Conservation (phyloP, 148 eudicot species). For the Rhododendron vialii region DNA sequence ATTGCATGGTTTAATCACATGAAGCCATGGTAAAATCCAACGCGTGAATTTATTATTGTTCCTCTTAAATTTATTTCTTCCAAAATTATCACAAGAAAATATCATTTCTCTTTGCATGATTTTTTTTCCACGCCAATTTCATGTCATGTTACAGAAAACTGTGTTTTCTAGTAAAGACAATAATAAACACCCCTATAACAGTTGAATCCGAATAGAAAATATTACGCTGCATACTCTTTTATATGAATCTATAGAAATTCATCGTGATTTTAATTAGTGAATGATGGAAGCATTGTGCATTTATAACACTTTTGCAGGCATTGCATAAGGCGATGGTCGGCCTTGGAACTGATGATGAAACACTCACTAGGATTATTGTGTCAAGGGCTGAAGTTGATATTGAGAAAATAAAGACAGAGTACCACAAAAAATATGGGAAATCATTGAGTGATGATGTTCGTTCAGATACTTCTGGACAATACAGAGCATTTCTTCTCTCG, state of each 20-base stretch:
- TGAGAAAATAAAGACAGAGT: slow-evolving; percentile 78
- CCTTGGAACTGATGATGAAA: slow-evolving; percentile 64
- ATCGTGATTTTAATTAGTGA: not conserved
- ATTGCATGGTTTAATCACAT: too few species aligned
- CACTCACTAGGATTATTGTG: slow-evolving; percentile 69
- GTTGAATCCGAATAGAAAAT: not conserved
- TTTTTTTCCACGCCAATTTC: not conserved
- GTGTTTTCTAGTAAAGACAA: not conserved
- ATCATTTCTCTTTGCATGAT: not conserved
- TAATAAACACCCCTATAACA: not conserved
- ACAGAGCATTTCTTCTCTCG: slow-evolving; percentile 60
- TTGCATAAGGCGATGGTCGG: slow-evolving; percentile 78
- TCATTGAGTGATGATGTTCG: slow-evolving; percentile 65
- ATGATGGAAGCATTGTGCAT: not conserved
- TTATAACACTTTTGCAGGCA: slow-evolving; percentile 30
- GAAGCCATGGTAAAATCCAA: not conserved
- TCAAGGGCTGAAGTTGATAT: slow-evolving; percentile 77
- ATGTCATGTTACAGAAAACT: not conserved
- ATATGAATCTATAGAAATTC: not conserved
- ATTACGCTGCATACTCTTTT: not conserved
- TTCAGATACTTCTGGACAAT: slow-evolving; percentile 71
- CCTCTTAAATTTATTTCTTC: not conserved
- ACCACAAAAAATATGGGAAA: slow-evolving; percentile 51
- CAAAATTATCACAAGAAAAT: not conserved
- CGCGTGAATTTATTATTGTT: not conserved